Evolutionary conservation across 148 eudicot genomes (phyloP).

Genomic region (Polygonum maritimum): DNA sequence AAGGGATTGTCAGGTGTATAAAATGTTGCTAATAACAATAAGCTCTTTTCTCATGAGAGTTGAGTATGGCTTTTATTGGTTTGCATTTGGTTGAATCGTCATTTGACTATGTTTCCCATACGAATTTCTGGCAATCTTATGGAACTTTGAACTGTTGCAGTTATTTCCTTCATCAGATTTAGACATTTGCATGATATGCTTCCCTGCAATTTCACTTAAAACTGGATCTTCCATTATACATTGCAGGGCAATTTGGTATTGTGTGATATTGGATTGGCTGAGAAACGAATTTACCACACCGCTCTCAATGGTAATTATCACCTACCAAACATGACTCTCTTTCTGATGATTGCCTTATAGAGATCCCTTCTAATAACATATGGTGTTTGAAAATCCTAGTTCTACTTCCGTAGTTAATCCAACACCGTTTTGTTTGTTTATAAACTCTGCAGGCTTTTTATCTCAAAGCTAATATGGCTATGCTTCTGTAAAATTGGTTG

Average conservation of each 20-base stretch:
- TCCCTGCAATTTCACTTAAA: not conserved
- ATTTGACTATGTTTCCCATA: not conserved
- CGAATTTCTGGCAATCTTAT: not conserved
- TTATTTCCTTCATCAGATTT: not conserved
- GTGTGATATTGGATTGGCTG: constrained; percentile 90
- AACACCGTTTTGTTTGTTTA: constrained; percentile 24
- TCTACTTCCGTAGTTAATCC: not conserved
- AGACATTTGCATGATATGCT: not conserved
- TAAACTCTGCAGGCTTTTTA: constrained; percentile 77
- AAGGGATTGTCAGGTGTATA: not conserved
- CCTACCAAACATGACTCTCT: constrained; percentile 12
- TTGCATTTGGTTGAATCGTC: not conserved
- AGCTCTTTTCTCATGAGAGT: not conserved
- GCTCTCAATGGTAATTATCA: constrained; percentile 88
- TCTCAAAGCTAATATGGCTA: constrained; percentile 32
- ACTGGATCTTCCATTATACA: not conserved
- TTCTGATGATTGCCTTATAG: constrained; percentile 10
- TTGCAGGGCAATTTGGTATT: constrained; percentile 73
- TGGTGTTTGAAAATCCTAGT: not conserved
- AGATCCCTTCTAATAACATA: not conserved
- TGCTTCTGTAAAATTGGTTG: not conserved
- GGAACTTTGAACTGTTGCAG: not conserved
- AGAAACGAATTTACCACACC: constrained; percentile 86
- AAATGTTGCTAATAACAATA: not conserved
- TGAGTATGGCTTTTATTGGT: not conserved